A percentile compares a stretch with the other conserved stretches of the same genome.
These are phyloP conservation scores for Pythium aquatile DNA, from an alignment of 352 stramenopile species.

Conservation along the genomic window DNA sequence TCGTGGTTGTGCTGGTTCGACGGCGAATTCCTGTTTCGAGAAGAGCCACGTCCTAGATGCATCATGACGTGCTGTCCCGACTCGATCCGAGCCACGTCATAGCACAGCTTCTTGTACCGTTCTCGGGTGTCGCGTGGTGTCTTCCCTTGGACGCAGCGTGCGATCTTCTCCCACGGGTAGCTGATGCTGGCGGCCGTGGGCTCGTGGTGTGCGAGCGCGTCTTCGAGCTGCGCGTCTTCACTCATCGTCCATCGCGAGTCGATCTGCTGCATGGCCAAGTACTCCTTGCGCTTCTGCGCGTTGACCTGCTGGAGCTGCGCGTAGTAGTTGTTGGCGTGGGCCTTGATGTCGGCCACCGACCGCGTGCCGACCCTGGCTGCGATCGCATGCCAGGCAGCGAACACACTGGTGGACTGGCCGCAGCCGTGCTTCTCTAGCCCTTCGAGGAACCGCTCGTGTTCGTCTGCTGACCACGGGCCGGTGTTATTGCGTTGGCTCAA, in stretches of 20 bases:
- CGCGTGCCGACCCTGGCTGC: constrained; percentile 51
- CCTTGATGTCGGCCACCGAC: constrained; percentile 29
- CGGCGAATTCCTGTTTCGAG: constrained; percentile 15
- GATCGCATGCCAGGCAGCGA: constrained; percentile 59
- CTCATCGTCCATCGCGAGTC: constrained; percentile 59
- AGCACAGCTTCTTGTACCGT: constrained; percentile 74
- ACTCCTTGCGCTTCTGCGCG: constrained; percentile 41
- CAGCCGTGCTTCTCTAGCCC: constrained; percentile 64
- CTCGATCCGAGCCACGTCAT: constrained; percentile 75
- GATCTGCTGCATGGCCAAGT: constrained; percentile 50
- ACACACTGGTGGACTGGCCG: constrained; percentile 37
- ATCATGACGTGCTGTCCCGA: constrained; percentile 60
- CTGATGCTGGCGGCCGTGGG: constrained; percentile 23
- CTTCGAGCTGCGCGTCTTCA: constrained; percentile 68
- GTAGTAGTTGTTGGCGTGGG: constrained; percentile 38
- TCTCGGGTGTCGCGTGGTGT: constrained; percentile 50
- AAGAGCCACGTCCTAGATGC: constrained; percentile 36
- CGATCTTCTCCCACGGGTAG: constrained; percentile 66
- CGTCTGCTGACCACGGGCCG: constrained; percentile 46
- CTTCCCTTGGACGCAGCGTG: constrained; percentile 49
- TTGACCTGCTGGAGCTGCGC: constrained; percentile 36
- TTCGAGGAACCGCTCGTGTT: constrained; percentile 68
- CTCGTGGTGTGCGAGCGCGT: constrained; percentile 47
- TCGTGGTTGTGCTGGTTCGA: constrained; percentile 18
- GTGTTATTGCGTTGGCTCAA: not conserved